A percentile compares a stretch with the other conserved stretches of the same genome.
phyloP scores from a whole-genome alignment of 1,139 yeast genomes.

The Diutina rugosa region DNA sequence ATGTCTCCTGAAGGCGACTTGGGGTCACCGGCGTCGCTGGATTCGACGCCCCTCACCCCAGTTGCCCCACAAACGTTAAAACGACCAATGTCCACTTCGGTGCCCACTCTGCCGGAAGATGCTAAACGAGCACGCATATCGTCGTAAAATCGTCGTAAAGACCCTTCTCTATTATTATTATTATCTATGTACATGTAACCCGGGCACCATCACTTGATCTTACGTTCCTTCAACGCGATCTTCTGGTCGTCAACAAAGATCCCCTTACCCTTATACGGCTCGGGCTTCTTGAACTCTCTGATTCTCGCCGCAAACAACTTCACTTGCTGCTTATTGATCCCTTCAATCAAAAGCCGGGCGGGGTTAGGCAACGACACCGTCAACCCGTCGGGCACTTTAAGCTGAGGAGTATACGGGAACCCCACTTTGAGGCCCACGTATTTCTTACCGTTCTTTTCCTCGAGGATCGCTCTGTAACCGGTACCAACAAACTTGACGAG shows the following conservation, averaged over 20 bases:
- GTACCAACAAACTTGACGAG: slow-evolving; percentile 90
- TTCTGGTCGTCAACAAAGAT: slow-evolving; percentile 87
- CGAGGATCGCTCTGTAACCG: slow-evolving; percentile 81
- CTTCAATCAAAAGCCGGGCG: slow-evolving; percentile 79
- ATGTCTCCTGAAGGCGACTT: not conserved
- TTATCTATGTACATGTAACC: not conserved
- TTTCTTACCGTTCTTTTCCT: slow-evolving; percentile 29
- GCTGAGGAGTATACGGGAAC: slow-evolving; percentile 49
- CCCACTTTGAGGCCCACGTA: slow-evolving; percentile 73
- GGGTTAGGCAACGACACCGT: slow-evolving; percentile 72
- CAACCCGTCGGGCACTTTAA: slow-evolving; percentile 68
- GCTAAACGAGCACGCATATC: not conserved
- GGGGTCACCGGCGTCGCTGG: not conserved
- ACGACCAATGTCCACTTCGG: not conserved
- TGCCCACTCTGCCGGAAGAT: not conserved
- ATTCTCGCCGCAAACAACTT: slow-evolving; percentile 80
- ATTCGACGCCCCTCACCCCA: not conserved
- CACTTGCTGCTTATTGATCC: slow-evolving; percentile 78
- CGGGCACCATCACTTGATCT: slow-evolving; percentile 52
- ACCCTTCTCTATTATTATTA: not conserved
- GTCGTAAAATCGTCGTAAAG: not conserved
- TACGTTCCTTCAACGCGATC: slow-evolving; percentile 79
- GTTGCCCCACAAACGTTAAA: not conserved
- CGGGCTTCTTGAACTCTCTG: slow-evolving; percentile 86
- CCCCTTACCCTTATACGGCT: slow-evolving; percentile 98